A percentile compares a stretch with the other conserved stretches of the same genome.
Evolutionary conservation across 169 alveolate genomes (phyloP).

Genomic region (Plasmodium blacklocki): DNA sequence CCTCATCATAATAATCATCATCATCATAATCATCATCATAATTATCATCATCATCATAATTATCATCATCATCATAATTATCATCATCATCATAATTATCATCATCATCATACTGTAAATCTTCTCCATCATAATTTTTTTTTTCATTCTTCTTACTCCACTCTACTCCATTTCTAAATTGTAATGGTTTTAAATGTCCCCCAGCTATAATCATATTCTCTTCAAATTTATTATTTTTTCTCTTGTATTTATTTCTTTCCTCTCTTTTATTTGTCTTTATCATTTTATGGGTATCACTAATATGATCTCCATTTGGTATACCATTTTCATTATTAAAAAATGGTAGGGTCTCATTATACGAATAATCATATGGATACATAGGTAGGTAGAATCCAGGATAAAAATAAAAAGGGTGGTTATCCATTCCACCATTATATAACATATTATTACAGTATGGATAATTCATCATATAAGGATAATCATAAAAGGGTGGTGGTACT

Average conservation of each 20-base stretch:
- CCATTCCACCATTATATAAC: not conserved
- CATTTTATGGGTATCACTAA: not conserved
- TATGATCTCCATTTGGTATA: not conserved
- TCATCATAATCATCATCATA: no score
- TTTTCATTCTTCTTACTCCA: slow-evolving; percentile 56
- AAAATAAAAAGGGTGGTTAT: not conserved
- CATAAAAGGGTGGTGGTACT: not conserved
- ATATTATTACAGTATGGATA: not conserved
- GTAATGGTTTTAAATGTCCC: slow-evolving; percentile 45
- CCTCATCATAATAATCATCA: no score
- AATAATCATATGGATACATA: not conserved
- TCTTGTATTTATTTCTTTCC: not conserved
- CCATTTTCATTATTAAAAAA: not conserved
- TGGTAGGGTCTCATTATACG: not conserved
- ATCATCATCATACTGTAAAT: no score
- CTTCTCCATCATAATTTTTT: not conserved
- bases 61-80: no score
- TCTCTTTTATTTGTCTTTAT: not conserved
- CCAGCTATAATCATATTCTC: slow-evolving; percentile 18
- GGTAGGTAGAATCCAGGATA: not conserved
- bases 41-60: no score
- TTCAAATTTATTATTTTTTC: not conserved
- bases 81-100: no score
- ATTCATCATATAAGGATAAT: slow-evolving; percentile 1
- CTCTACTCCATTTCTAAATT: slow-evolving; percentile 49